Conservation (phyloP, 1,284 basidiomycete genomes). For the Phellopilus nigrolimitatus region DNA sequence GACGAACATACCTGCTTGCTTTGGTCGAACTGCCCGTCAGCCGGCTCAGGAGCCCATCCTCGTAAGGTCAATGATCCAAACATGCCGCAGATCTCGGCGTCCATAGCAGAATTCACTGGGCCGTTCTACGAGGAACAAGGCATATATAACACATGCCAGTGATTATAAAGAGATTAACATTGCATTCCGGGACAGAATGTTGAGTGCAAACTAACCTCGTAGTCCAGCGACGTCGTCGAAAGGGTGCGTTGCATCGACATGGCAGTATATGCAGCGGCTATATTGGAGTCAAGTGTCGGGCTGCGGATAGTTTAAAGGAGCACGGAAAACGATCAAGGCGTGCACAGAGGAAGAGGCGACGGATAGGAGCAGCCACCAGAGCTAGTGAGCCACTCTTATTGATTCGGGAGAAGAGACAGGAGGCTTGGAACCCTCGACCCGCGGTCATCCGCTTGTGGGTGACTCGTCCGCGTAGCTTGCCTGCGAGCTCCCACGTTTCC, state of each 20-base stretch:
- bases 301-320: background rate
- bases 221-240: slow-evolving; percentile 7
- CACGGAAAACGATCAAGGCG: no score
- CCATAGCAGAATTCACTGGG: slow-evolving; percentile 8
- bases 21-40: background rate
- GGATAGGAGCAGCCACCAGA: background rate
- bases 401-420: background rate
- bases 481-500: background rate
- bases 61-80: slow-evolving; percentile 15
- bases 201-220: background rate
- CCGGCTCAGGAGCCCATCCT: slow-evolving; percentile 4
- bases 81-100: slow-evolving; percentile 15
- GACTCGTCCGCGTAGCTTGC: no score
- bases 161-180: background rate
- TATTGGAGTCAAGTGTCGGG: no score
- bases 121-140: background rate
- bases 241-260: slow-evolving; percentile 5
- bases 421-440: background rate
- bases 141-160: background rate
- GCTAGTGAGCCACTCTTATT: background rate
- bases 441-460: background rate
- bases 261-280: background rate
- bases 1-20: slow-evolving; percentile 1
- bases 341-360: no score
- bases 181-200: background rate